A percentile compares a stretch with the other conserved stretches of the same genome.
Evolutionary conservation across 1,284 basidiomycete genomes (phyloP).

Genomic region (Leccinum insigne): DNA sequence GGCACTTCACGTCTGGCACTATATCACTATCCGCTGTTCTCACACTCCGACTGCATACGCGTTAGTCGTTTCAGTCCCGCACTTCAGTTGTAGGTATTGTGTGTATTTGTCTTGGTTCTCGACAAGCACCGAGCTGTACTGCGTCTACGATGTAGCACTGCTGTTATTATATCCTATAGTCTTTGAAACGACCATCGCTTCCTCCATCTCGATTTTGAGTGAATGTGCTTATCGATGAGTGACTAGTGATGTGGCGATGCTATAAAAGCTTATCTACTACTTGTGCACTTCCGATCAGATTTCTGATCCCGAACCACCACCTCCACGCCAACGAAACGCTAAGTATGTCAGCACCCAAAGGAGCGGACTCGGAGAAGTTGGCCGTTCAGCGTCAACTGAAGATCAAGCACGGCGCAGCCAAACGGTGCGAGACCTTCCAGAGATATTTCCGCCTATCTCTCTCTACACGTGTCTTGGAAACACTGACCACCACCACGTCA

Average conservation of each 20-base stretch:
- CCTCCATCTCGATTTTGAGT: neutral
- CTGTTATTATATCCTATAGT: conserved; percentile 29
- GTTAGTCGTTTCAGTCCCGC: conserved; percentile 27
- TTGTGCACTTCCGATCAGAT: neutral
- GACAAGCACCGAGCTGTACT: conserved; percentile 35
- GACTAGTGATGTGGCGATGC: neutral
- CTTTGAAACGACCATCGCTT: conserved; percentile 23
- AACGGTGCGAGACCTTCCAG: conserved; percentile 51
- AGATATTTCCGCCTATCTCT: conserved; percentile 23
- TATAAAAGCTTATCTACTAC: neutral
- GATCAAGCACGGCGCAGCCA: conserved; percentile 76
- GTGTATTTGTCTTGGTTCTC: conserved; percentile 30
- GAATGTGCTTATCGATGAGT: conserved; percentile 13
- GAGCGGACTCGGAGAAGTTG: conserved; percentile 24
- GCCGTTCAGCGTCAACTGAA: conserved; percentile 67
- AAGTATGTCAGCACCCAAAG: conserved; percentile 21
- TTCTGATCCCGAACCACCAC: conserved; percentile 14
- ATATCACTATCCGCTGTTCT: conserved; percentile 26
- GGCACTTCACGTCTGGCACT: conserved; percentile 26
- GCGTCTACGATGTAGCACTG: conserved; percentile 33
- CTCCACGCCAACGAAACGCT: conserved; percentile 5
- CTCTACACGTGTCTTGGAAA: neutral
- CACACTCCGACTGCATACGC: conserved; percentile 20
- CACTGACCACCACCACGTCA: conserved; percentile 34
- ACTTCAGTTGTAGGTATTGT: conserved; percentile 33